Conservation (phyloP, 2,329 filamentous ascomycete genomes). For the Keithomyces neogunnii region DNA sequence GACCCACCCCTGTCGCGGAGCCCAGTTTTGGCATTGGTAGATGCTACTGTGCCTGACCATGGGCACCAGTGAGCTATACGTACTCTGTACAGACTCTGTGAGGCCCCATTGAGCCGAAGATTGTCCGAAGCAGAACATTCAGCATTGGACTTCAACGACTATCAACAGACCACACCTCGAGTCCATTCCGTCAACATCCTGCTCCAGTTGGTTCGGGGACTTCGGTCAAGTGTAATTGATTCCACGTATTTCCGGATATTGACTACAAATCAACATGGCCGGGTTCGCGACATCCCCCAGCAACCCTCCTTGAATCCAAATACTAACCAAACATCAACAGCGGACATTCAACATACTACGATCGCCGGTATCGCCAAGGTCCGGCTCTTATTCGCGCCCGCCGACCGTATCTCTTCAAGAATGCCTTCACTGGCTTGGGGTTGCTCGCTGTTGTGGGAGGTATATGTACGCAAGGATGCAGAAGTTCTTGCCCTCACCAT, state of each 20-base stretch:
- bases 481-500: conserved; percentile 10
- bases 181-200: neutral
- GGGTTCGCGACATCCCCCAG: neutral
- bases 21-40: neutral
- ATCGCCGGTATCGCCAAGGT: conserved; percentile 75
- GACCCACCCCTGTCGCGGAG: conserved; percentile 4
- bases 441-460: conserved; percentile 68
- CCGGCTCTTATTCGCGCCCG: conserved; percentile 86
- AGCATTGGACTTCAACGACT: neutral
- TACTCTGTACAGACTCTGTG: neutral
- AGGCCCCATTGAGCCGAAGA: conserved; percentile 4
- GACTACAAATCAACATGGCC: neutral
- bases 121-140: conserved; percentile 2
- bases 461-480: conserved; percentile 65
- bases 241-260: neutral
- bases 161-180: neutral
- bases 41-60: neutral
- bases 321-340: conserved; percentile 16
- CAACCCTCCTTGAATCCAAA: neutral
- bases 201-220: neutral
- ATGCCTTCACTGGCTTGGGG: conserved; percentile 69
- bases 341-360: conserved; percentile 72
- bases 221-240: conserved; percentile 2
- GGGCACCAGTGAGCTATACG: too few relatives aligned
- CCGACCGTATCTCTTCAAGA: conserved; percentile 86